These are phyloP conservation scores for Chlorella sp. DNA, from an alignment of 139 green algal species.

Conservation along the genomic window DNA sequence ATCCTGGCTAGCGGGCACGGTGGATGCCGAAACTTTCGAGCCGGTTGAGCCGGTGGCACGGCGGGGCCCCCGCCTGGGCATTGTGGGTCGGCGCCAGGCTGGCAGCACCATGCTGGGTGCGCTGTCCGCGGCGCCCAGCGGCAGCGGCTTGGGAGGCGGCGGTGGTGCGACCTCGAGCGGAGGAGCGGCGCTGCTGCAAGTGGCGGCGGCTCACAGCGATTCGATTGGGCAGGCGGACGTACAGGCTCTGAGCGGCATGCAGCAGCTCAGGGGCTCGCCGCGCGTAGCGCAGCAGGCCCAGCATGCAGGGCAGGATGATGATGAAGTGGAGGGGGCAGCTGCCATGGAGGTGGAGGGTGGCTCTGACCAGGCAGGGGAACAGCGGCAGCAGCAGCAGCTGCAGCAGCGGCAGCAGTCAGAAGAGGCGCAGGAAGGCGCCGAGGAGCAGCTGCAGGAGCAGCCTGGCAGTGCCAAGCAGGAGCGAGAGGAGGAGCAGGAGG, in stretches of 20 bases:
- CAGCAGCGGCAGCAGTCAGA: neutral
- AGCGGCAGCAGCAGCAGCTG: neutral
- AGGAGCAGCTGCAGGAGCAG: neutral
- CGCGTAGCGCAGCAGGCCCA: neutral
- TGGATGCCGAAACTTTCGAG: slow-evolving; percentile 2
- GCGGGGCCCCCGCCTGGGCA: neutral
- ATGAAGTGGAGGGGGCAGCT: neutral
- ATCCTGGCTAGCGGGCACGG: neutral
- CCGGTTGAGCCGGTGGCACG: too few relatives aligned
- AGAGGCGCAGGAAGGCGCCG: neutral
- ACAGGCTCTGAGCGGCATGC: too few relatives aligned
- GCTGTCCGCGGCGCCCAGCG: neutral
- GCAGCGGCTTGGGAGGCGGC: neutral
- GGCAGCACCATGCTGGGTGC: neutral
- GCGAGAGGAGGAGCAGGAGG: neutral
- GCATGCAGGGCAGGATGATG: neutral
- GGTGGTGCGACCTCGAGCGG: too few relatives aligned
- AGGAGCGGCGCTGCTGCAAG: neutral
- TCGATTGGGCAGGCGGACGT: neutral
- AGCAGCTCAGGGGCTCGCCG: neutral
- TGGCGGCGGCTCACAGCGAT: neutral
- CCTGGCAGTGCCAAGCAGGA: neutral
- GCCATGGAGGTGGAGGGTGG: neutral
- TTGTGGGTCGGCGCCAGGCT: neutral
- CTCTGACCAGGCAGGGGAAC: neutral